Evolutionary conservation across 352 stramenopile genomes (phyloP).

Genomic region (Phytopythium sindhum): DNA sequence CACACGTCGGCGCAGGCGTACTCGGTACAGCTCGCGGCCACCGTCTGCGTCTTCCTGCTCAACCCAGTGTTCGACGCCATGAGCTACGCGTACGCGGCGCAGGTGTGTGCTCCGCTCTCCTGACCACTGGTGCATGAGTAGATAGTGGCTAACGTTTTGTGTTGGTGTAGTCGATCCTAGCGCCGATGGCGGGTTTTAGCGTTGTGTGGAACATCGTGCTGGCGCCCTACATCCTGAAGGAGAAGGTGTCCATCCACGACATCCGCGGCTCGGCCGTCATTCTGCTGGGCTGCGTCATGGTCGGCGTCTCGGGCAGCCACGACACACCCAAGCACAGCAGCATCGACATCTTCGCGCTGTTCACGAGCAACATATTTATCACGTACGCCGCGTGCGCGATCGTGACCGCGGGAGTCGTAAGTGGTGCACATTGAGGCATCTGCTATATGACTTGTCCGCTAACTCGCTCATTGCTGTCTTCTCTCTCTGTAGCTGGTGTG

Average conservation of each 20-base stretch:
- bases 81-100: slow-evolving; percentile 81
- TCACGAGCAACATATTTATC: slow-evolving; percentile 67
- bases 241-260: slow-evolving; percentile 73
- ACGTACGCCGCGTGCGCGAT: slow-evolving; percentile 54
- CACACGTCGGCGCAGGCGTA: slow-evolving; percentile 59
- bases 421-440: slow-evolving; percentile 11
- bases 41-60: slow-evolving; percentile 76
- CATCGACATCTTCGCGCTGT: slow-evolving; percentile 76
- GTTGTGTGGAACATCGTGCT: slow-evolving; percentile 88
- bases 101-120: slow-evolving; percentile 29
- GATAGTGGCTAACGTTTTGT: neutral
- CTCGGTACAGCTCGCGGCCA: slow-evolving; percentile 64
- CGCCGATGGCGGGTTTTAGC: slow-evolving; percentile 84
- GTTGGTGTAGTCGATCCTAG: slow-evolving; percentile 63
- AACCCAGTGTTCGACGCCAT: slow-evolving; percentile 86
- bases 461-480: neutral
- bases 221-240: slow-evolving; percentile 75
- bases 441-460: neutral
- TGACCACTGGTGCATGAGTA: too few species aligned
- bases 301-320: slow-evolving; percentile 79
- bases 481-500: slow-evolving; percentile 47
- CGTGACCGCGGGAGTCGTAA: slow-evolving; percentile 36
- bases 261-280: slow-evolving; percentile 73
- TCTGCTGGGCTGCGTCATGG: slow-evolving; percentile 66
- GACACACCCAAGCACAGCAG: slow-evolving; percentile 74